Percentiles rank a stretch among this genome's conserved stretches.
Evolutionary conservation across 306 rosid genomes (phyloP).

Genomic region (Dalbergia oliveri): DNA sequence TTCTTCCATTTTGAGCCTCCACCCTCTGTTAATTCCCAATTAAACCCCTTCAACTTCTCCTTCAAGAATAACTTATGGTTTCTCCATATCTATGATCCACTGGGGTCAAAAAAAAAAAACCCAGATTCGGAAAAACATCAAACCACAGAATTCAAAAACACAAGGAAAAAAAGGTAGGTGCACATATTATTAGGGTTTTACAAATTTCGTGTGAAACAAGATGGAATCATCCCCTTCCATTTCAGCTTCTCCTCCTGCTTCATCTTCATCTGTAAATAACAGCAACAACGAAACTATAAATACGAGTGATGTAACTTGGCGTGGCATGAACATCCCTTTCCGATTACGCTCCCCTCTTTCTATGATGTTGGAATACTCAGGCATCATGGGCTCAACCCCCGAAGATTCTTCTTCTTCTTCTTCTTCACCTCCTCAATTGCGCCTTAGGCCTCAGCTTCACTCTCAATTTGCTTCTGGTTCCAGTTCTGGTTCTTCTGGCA

Average conservation of each 20-base stretch:
- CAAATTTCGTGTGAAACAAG: background rate
- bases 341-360: constrained; percentile 68
- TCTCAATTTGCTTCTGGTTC: constrained; percentile 24
- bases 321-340: constrained; percentile 56
- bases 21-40: background rate
- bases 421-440: constrained; percentile 40
- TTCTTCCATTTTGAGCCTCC: background rate
- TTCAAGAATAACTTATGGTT: background rate
- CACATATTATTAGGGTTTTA: constrained; percentile 42
- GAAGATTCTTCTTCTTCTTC: constrained; percentile 59
- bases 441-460: constrained; percentile 36
- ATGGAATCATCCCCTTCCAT: constrained; percentile 54
- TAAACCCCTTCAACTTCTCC: background rate
- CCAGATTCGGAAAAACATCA: background rate
- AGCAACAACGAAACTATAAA: background rate
- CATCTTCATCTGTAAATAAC: constrained; percentile 30
- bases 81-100: background rate
- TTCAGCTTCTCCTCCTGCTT: constrained; percentile 34
- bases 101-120: background rate
- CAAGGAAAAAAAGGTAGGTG: too few species aligned
- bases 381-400: constrained; percentile 55
- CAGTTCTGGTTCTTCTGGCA: constrained; percentile 20
- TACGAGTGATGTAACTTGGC: constrained; percentile 37
- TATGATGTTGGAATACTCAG: constrained; percentile 74
- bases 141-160: too few species aligned